A percentile compares a stretch with the other conserved stretches of the same genome.
Conservation (phyloP, 2,329 filamentous ascomycete genomes). For the Xylariales sp. region DNA sequence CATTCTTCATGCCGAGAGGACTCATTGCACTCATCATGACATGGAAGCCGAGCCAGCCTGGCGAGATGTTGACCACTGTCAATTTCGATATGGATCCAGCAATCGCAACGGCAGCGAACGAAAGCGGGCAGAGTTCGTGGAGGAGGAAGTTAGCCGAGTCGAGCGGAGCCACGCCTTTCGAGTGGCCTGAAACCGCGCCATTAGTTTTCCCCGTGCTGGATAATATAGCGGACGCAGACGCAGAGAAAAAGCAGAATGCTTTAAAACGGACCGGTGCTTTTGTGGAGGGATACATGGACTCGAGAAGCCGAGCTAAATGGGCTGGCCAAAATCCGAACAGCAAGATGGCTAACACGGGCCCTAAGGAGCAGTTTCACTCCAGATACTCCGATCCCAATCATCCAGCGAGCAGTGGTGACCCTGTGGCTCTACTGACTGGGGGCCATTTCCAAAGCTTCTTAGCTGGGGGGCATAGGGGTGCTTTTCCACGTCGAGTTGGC, state of each 20-base stretch:
- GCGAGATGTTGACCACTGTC: constrained; percentile 15
- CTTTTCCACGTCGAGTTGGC: background rate
- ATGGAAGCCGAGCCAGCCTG: constrained; percentile 12
- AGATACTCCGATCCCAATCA: constrained; percentile 28
- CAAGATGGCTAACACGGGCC: constrained; percentile 43
- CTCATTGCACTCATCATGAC: constrained; percentile 23
- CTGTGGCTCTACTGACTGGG: constrained; percentile 9
- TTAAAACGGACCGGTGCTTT: constrained; percentile 50
- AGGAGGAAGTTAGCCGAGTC: constrained; percentile 51
- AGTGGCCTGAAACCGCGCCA: constrained; percentile 59
- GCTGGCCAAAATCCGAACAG: constrained; percentile 49
- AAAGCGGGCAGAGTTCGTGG: constrained; percentile 10
- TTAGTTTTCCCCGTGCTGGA: constrained; percentile 61
- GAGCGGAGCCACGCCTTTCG: constrained; percentile 54
- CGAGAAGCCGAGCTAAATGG: constrained; percentile 58
- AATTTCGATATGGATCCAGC: constrained; percentile 7
- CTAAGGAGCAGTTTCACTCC: constrained; percentile 35
- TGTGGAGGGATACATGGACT: constrained; percentile 62
- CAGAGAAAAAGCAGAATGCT: constrained; percentile 38
- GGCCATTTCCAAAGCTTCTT: constrained; percentile 35
- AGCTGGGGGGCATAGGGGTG: background rate
- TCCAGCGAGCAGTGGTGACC: constrained; percentile 21
- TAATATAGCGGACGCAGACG: constrained; percentile 28
- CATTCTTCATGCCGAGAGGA: constrained; percentile 41
- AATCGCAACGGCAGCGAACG: background rate